These are phyloP conservation scores for Scheffersomyces lignosus DNA, from an alignment of 805 yeast species.

Conservation along the genomic window DNA sequence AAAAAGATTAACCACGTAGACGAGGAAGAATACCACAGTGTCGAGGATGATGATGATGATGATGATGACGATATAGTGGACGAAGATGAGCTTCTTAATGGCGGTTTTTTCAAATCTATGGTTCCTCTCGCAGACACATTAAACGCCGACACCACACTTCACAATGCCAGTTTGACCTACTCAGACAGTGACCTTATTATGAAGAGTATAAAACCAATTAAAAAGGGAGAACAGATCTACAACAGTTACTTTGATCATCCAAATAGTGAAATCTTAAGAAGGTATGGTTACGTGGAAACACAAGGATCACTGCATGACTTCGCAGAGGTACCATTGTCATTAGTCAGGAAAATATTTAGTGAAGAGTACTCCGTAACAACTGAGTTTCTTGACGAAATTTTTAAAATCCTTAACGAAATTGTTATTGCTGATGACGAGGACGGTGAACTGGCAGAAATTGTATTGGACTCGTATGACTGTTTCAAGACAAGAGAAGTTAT, in stretches of 20 bases:
- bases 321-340: constrained; percentile 63
- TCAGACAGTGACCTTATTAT: constrained; percentile 57
- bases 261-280: constrained; percentile 82
- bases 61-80: constrained; percentile 3
- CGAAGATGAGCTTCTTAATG: constrained; percentile 13
- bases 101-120: constrained; percentile 70
- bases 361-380: constrained; percentile 16
- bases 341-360: constrained; percentile 39
- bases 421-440: constrained; percentile 33
- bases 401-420: constrained; percentile 27
- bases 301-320: constrained; percentile 74
- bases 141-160: constrained; percentile 76
- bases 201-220: constrained; percentile 63
- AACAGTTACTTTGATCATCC: constrained; percentile 92
- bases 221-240: constrained; percentile 70
- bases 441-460: constrained; percentile 41
- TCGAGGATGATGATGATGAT: constrained; percentile 19
- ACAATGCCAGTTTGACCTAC: constrained; percentile 72
- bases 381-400: constrained; percentile 33
- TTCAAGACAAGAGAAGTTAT: constrained; percentile 56
- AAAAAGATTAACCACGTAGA: too few relatives aligned
- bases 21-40: constrained; percentile 26
- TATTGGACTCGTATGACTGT: constrained; percentile 62
- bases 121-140: constrained; percentile 90
- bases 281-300: constrained; percentile 88